Conservation (phyloP, 495 filamentous ascomycete genomes). For the Penicillium fimorum region DNA sequence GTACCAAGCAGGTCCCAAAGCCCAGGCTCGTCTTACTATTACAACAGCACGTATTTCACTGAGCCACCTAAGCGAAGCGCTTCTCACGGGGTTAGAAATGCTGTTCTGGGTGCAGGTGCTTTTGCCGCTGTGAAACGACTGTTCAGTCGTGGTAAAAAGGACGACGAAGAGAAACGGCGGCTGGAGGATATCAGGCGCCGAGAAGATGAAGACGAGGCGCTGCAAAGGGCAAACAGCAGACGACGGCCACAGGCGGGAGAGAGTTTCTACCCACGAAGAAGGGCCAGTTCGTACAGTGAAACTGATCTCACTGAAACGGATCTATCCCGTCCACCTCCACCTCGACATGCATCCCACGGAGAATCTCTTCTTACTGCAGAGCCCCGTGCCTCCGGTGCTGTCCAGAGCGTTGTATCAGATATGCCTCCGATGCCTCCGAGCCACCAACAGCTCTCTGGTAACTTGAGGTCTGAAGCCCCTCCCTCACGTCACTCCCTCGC, state of each 20-base stretch:
- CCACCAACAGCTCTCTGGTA: constrained; percentile 54
- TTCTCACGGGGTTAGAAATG: constrained; percentile 57
- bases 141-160: constrained; percentile 57
- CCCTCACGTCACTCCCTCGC: constrained; percentile 20
- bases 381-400: constrained; percentile 38
- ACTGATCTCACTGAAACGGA: constrained; percentile 50
- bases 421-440: constrained; percentile 48
- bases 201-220: constrained; percentile 60
- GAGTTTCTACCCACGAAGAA: constrained; percentile 56
- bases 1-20: constrained; percentile 43
- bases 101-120: constrained; percentile 61
- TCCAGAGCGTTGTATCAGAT: constrained; percentile 32
- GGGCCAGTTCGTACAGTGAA: constrained; percentile 44
- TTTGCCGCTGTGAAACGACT: constrained; percentile 63
- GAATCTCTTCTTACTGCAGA: constrained; percentile 31
- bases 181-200: constrained; percentile 56
- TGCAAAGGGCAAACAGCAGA: constrained; percentile 53
- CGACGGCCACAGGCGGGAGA: constrained; percentile 54
- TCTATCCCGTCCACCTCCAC: constrained; percentile 36
- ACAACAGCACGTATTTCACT: constrained; percentile 43
- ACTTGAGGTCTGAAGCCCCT: constrained; percentile 47
- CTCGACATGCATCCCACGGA: constrained; percentile 32
- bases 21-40: constrained; percentile 45
- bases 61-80: constrained; percentile 36
- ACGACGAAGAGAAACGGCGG: constrained; percentile 62